Evolutionary conservation across 2,329 filamentous ascomycete genomes (phyloP).

Genomic region (Elsinoe perseae): DNA sequence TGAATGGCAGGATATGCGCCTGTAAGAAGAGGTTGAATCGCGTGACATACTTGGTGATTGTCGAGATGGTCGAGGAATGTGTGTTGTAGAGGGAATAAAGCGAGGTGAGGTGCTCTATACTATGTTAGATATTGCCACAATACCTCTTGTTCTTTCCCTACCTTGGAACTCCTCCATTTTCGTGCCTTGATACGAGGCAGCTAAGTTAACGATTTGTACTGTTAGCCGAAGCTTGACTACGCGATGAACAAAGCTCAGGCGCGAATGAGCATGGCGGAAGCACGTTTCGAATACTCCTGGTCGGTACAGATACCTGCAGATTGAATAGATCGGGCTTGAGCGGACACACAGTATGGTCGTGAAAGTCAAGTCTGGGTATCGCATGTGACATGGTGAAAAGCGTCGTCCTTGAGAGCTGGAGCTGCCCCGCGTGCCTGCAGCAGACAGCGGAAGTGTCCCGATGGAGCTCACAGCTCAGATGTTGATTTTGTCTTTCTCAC

Average conservation of each 20-base stretch:
- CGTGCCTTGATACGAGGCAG: neutral
- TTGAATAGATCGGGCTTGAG: no score
- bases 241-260: neutral
- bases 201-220: no score
- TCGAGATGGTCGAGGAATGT: constrained; percentile 12
- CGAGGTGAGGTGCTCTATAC: constrained; percentile 10
- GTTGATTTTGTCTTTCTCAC: neutral
- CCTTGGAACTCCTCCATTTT: constrained; percentile 15
- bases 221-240: no score
- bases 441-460: neutral
- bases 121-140: neutral
- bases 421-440: neutral
- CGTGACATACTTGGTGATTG: constrained; percentile 5
- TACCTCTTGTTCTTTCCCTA: neutral
- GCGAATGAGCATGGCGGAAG: neutral
- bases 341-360: no score
- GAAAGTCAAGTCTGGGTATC: neutral
- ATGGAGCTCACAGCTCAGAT: neutral
- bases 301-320: no score
- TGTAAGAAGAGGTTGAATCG: constrained; percentile 16
- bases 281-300: neutral
- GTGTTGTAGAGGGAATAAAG: constrained; percentile 15
- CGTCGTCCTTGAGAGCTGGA: neutral
- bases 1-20: constrained; percentile 25
- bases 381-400: neutral